Conservation (phyloP, 2,329 filamentous ascomycete genomes). For the Exophiala mesophila region DNA sequence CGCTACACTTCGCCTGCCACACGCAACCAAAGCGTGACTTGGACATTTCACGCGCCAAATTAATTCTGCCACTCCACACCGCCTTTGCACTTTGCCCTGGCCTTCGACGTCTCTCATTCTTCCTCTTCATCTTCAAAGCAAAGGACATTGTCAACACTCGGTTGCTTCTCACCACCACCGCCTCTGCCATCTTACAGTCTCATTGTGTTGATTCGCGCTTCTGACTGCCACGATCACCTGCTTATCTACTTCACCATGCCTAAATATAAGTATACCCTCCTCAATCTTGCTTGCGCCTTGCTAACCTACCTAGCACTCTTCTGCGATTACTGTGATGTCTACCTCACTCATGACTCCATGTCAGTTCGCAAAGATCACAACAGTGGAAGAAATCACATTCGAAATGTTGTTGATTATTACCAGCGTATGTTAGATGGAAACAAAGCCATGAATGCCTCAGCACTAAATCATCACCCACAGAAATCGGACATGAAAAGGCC, state of each 20-base stretch:
- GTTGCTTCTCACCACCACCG: too few species aligned
- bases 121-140: too few species aligned
- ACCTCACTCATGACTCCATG: conserved; percentile 99
- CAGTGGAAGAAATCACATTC: conserved; percentile 88
- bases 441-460: conserved; percentile 26
- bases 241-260: conserved; percentile 52
- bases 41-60: too few species aligned
- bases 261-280: conserved; percentile 64
- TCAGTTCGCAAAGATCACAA: conserved; percentile 99
- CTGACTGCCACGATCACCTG: too few species aligned
- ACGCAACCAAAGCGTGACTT: too few species aligned
- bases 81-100: too few species aligned
- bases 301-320: conserved; percentile 58
- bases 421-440: conserved; percentile 57
- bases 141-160: too few species aligned
- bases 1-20: too few species aligned
- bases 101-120: too few species aligned
- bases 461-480: conserved; percentile 41
- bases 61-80: conserved; percentile 20
- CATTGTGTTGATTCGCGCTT: too few species aligned
- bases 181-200: too few species aligned
- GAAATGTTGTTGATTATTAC: conserved; percentile 98
- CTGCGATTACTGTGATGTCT: conserved; percentile 99
- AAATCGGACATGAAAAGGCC: conserved; percentile 97
- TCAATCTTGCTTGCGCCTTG: conserved; percentile 8